Base-by-base conservation (phyloP, 192 early-diverging fungal genomes). In the Rhizoclosmatium sp. region DNA sequence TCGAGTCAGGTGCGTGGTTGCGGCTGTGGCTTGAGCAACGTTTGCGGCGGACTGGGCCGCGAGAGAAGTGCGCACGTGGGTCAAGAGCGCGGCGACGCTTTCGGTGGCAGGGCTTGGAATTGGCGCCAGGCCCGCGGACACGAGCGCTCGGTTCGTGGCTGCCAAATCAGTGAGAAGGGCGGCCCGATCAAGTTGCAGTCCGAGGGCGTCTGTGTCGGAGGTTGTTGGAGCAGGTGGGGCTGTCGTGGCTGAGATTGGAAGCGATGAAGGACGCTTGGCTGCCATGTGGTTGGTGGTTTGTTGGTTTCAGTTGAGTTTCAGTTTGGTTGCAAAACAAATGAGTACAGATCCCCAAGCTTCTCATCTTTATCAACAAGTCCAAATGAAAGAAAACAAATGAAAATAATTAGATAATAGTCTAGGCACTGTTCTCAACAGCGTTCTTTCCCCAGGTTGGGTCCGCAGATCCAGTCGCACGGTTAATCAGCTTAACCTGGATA, bases 401-500 rank as follows among this genome's bases (percentile, higher is more conserved):
- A 59, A 9, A 59, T 2, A 41, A n/a, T 59, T 19, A n/a, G 14
- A 59, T 31, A 31, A 31, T 42, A 31, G 31, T 59, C n/a, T 45
- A 40, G 14, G 60, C 46, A 47, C 31, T 54, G 5, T 9, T 21
- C 60, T 62, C 21, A 7, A 62, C 60, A 7, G 9, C 60, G 5
- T 40, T 4, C 60, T 62, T 62, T 4, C 10, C 60, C 7, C 7
- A 62, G 60, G 9, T 40, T 4, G 60, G 60, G 60, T 62, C 60
- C 14, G 60, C 60, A 62, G 21, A 31, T 40, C 60, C 79, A 12
- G 79, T 80, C 7, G 65, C 73, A 7, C 79, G 61, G 48, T 67
- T 48, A 44, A 80, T 47, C 14, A 80, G 66, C 42, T 75, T 23
- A 4, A 80, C 47, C 19, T 80, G 56, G 23, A 80, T 67, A 42